Base-by-base conservation (phyloP, 176 grass and related monocot genomes). In the Cymbopogon citratus region DNA sequence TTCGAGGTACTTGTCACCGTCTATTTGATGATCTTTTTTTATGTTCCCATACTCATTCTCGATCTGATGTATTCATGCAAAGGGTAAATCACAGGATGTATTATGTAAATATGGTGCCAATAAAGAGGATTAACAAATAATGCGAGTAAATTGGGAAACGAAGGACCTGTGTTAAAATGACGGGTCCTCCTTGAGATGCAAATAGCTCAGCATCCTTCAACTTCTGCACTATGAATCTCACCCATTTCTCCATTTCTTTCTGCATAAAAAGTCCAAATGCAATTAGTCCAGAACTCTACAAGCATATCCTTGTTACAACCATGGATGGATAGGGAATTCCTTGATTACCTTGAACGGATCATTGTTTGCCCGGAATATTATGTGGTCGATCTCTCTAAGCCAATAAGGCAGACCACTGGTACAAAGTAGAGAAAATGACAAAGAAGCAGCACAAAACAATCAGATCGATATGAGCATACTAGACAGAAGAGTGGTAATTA, bases 31-130 rank as follows among this genome's bases (percentile, higher is more conserved):
- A 81, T 89, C 71, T 9, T 63, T 84, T 66, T 78, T 90, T 9
- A 98, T 80, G 57, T 89, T 94, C 25, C 88, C 87, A 38, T 98
- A 98, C 71, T 98, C 95, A 82, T 95, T 98, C 75, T 98, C 92
- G 33, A 98, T 95, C 92, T 95, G 67, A 91, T 44, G 74, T 67
- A 84, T 74, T 23, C 23, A 24, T 69, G 7, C 60, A 78, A 69
- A 69, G 29, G 25, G 65, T 24, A 62, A 52, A 85, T 71, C 41
- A 79, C 11, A 63, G 26, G 3, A 2, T 18, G 26, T 33, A n/a
- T 21, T 21, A 51, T 28, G 29, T 57, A 57, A 40, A 69, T 39
- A 56, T 5, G 48, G 14, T 40, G 24, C 2, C 29, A 7, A 66
- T 66, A 89, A 84, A 67, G 12, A 67, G 31, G 40, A 78, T 61